phyloP scores from a whole-genome alignment of 2,329 filamentous ascomycete genomes.

The Cryphonectria parasitica region DNA sequence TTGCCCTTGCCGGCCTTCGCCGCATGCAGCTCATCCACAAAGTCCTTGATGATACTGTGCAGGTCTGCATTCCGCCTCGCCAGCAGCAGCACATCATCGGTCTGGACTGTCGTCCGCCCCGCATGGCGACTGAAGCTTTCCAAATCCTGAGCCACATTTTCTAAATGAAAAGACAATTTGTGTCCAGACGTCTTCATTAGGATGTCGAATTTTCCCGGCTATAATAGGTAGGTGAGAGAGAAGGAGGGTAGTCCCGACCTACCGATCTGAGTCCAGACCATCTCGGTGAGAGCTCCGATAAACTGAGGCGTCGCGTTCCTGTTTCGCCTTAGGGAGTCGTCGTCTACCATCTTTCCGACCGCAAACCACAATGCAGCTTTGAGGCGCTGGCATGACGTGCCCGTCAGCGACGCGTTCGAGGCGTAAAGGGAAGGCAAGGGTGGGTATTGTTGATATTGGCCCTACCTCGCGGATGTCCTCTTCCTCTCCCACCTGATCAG shows the following conservation, averaged over 20 bases:
- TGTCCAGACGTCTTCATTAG: not conserved
- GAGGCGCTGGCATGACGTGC: slow-evolving; percentile 60
- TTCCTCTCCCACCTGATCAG: slow-evolving; percentile 34
- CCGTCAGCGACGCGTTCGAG: slow-evolving; percentile 18
- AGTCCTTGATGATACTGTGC: slow-evolving; percentile 72
- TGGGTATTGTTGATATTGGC: not conserved
- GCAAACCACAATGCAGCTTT: slow-evolving; percentile 86
- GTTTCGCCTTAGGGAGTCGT: slow-evolving; percentile 72
- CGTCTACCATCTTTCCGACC: slow-evolving; percentile 86
- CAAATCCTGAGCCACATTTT: slow-evolving; percentile 60
- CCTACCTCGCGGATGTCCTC: slow-evolving; percentile 40
- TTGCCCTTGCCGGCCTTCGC: slow-evolving; percentile 39
- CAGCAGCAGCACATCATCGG: slow-evolving; percentile 86
- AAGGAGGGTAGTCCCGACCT: slow-evolving; percentile 33
- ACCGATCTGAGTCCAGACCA: slow-evolving; percentile 89
- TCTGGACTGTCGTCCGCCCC: slow-evolving; percentile 76
- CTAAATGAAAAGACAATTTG: slow-evolving; percentile 39
- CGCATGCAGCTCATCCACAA: slow-evolving; percentile 64
- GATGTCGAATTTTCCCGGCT: not conserved
- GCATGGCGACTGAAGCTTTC: slow-evolving; percentile 72
- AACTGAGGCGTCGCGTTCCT: slow-evolving; percentile 92
- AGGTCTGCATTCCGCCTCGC: slow-evolving; percentile 86
- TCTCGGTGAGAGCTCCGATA: slow-evolving; percentile 82
- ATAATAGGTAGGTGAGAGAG: not conserved
- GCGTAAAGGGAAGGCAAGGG: not conserved